Evolutionary conservation across 2,329 filamentous ascomycete species (phyloP).

Genomic region (Aspergillus arachidicola): DNA sequence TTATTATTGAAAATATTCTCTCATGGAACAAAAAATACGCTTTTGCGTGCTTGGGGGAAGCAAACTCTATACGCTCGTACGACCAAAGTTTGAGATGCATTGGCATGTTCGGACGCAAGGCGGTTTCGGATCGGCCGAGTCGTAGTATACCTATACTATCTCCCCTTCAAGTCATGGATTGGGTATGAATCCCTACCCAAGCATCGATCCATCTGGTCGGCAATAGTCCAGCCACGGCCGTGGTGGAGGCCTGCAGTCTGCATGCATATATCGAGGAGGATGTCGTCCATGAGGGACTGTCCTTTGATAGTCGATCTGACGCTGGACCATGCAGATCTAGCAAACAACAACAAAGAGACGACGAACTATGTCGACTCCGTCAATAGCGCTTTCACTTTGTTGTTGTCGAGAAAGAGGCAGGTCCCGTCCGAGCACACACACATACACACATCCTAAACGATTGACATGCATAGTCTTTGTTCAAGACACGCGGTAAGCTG

Average conservation of each 20-base stretch:
- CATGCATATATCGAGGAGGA: neutral
- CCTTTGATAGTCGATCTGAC: neutral
- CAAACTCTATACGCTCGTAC: neutral
- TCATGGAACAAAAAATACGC: neutral
- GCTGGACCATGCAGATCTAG: neutral
- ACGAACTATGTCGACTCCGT: neutral
- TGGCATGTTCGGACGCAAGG: neutral
- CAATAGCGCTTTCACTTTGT: neutral
- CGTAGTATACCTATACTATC: neutral
- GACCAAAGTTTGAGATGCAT: neutral
- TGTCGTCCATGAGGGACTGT: neutral
- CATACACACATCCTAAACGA: neutral
- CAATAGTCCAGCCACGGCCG: constrained; percentile 1
- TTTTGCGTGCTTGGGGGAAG: neutral
- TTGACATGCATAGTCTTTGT: neutral
- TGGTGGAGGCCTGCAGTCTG: neutral
- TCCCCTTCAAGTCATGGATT: neutral
- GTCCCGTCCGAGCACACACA: neutral
- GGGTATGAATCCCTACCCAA: neutral
- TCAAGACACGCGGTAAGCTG: neutral
- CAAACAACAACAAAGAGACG: neutral
- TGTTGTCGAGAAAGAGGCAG: neutral
- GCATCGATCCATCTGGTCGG: neutral
- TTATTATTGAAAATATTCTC: neutral
- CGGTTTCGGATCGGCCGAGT: neutral